Evolutionary conservation across 805 yeast genomes (phyloP).

Genomic region (Kurtzmaniella cleridarum): DNA sequence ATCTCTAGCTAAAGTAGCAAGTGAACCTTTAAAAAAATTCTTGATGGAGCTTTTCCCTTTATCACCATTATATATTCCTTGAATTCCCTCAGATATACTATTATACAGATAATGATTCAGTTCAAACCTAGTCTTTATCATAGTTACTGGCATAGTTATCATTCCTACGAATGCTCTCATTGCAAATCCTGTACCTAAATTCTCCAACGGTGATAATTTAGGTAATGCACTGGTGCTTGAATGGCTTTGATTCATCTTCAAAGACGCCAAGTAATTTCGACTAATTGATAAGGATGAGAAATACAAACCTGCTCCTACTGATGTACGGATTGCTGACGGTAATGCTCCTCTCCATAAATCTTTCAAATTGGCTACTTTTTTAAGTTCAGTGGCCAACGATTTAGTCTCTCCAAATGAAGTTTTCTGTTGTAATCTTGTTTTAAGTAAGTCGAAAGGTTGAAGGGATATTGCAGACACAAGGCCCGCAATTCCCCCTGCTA

Average conservation of each 20-base stretch:
- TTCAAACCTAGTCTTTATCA: conserved; percentile 84
- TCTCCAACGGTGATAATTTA: conserved; percentile 61
- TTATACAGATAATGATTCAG: conserved; percentile 69
- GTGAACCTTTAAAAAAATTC: conserved; percentile 84
- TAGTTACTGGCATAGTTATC: conserved; percentile 90
- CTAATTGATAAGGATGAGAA: conserved; percentile 63
- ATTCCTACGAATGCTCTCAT: conserved; percentile 81
- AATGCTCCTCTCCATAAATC: conserved; percentile 91
- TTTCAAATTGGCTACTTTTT: conserved; percentile 32
- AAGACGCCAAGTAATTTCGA: conserved; percentile 45
- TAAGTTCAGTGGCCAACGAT: conserved; percentile 36
- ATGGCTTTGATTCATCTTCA: conserved; percentile 7
- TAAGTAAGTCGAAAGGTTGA: conserved; percentile 86
- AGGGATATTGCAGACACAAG: conserved; percentile 70
- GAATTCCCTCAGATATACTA: conserved; percentile 56
- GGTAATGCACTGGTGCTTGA: conserved; percentile 44
- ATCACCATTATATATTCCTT: conserved; percentile 41
- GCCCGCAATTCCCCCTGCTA: conserved; percentile 85
- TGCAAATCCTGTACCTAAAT: conserved; percentile 69
- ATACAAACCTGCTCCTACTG: conserved; percentile 86
- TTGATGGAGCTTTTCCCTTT: conserved; percentile 29
- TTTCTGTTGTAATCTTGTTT: conserved; percentile 70
- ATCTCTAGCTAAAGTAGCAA: conserved; percentile 83
- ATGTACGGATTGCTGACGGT: conserved; percentile 86
- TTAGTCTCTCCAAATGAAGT: conserved; percentile 16